These are phyloP conservation scores for Penicillium sp. DNA, from an alignment of 2,329 filamentous ascomycete species.

Conservation along the genomic window DNA sequence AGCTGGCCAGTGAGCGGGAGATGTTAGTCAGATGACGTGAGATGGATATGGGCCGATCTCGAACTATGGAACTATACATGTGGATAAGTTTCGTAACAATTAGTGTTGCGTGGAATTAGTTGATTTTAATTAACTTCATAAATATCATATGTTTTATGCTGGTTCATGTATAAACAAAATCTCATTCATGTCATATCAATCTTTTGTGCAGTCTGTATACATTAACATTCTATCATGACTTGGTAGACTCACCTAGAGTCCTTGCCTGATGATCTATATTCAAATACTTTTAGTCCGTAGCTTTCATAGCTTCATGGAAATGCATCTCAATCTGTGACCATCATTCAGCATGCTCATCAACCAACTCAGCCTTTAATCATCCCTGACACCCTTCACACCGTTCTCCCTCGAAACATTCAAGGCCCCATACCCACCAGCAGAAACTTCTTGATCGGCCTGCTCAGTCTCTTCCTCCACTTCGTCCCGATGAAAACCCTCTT, in stretches of 20 bases:
- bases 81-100: no score
- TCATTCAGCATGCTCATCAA: not conserved
- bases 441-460: constrained; percentile 2
- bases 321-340: not conserved
- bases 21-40: not conserved
- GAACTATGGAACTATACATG: not conserved
- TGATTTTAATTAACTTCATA: not conserved
- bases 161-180: not conserved
- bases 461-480: constrained; percentile 30
- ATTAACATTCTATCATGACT: not conserved
- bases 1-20: not conserved
- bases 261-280: not conserved
- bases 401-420: not conserved
- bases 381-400: not conserved
- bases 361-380: not conserved
- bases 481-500: constrained; percentile 62
- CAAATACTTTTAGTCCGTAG: not conserved
- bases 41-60: not conserved
- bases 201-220: not conserved
- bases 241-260: not conserved
- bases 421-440: constrained; percentile 8
- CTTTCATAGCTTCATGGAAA: not conserved
- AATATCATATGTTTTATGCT: not conserved
- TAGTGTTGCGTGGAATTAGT: not conserved
- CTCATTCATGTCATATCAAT: not conserved